Conservation (phyloP, 2,329 filamentous ascomycete genomes). For the Fusarium odoratissimum region DNA sequence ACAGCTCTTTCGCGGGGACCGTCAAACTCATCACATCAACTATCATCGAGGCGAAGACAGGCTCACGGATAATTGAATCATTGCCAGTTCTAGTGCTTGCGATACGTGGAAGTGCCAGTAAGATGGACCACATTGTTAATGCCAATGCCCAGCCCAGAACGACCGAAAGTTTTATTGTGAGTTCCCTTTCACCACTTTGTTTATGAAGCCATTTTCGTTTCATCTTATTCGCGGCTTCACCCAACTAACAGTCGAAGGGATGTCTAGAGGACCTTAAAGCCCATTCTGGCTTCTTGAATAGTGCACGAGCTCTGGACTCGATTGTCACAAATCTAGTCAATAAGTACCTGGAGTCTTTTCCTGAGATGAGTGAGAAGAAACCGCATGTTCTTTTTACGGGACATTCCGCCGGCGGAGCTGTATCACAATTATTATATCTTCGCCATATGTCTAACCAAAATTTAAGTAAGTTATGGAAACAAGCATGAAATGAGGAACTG, state of each 20-base stretch:
- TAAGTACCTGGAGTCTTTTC: background rate
- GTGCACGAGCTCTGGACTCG: slow-evolving; percentile 21
- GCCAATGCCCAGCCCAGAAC: slow-evolving; percentile 21
- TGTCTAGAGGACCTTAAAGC: slow-evolving; percentile 7
- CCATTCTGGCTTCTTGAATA: slow-evolving; percentile 38
- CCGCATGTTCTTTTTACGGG: slow-evolving; percentile 40
- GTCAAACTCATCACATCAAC: slow-evolving; percentile 36
- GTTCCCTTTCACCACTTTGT: background rate
- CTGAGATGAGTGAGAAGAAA: background rate
- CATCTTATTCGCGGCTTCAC: background rate
- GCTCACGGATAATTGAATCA: background rate
- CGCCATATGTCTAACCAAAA: slow-evolving; percentile 15
- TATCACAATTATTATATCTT: slow-evolving; percentile 36
- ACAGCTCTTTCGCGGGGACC: slow-evolving; percentile 19
- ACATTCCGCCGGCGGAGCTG: slow-evolving; percentile 43
- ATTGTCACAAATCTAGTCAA: slow-evolving; percentile 14
- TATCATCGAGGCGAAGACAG: slow-evolving; percentile 1
- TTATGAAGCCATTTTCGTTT: background rate
- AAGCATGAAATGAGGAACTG: no score
- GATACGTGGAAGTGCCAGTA: slow-evolving; percentile 36
- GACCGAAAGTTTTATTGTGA: slow-evolving; percentile 29
- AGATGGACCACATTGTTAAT: slow-evolving; percentile 43
- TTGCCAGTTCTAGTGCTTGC: slow-evolving; percentile 36
- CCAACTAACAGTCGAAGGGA: slow-evolving; percentile 2
- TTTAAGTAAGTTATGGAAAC: slow-evolving; percentile 5